Conservation (phyloP, 1,139 yeast genomes). For the Protomyces macrosporus region DNA sequence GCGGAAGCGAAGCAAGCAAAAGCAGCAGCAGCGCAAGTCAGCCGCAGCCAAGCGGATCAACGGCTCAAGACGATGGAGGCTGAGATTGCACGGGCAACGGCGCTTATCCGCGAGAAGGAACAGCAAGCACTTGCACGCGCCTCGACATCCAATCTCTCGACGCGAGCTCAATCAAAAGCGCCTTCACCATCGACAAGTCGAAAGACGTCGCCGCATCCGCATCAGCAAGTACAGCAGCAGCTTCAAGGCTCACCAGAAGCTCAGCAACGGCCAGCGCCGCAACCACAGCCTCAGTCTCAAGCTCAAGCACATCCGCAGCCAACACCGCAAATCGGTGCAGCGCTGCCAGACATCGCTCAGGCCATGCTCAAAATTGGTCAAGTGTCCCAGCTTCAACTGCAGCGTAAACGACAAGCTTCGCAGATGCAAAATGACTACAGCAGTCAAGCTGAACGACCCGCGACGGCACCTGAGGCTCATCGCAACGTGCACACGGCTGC, state of each 20-base stretch:
- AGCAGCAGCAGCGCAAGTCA: background rate
- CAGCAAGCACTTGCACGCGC: background rate
- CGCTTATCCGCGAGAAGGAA: constrained; percentile 5
- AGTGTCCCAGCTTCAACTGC: background rate
- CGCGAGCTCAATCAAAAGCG: background rate
- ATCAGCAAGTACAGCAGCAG: background rate
- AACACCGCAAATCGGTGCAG: background rate
- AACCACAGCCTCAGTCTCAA: background rate
- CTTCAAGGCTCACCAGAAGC: background rate
- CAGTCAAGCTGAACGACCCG: no score
- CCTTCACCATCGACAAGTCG: background rate
- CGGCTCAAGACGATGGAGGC: constrained; percentile 9
- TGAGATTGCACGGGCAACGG: constrained; percentile 18
- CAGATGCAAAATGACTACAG: background rate
- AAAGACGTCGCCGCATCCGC: background rate
- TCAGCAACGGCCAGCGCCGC: background rate
- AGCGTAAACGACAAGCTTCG: background rate
- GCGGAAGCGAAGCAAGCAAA: background rate
- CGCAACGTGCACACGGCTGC: background rate
- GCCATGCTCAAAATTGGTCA: background rate
- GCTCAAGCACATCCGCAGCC: background rate
- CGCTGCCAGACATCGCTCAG: background rate
- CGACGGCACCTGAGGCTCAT: no score
- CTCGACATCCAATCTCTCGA: background rate
- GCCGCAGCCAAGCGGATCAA: background rate